These are phyloP conservation scores for Candida gigantensis DNA, from an alignment of 1,139 yeast genomes.

Conservation along the genomic window DNA sequence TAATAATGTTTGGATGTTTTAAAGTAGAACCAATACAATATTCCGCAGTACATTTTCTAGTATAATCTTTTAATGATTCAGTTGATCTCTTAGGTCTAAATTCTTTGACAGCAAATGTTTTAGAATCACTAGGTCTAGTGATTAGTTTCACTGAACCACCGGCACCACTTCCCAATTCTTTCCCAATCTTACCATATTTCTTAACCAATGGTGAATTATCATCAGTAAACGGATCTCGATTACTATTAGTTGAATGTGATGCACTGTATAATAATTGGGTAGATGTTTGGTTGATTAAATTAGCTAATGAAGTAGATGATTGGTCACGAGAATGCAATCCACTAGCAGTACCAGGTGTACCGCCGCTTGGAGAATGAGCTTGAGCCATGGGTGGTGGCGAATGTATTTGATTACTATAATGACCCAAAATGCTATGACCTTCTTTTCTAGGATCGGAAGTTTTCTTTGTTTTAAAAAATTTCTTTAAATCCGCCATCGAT, in stretches of 20 bases:
- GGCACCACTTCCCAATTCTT: constrained; percentile 93
- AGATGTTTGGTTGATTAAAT: constrained; percentile 47
- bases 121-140: constrained; percentile 75
- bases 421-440: constrained; percentile 14
- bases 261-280: constrained; percentile 44
- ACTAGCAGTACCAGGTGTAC: constrained; percentile 12
- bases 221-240: constrained; percentile 47
- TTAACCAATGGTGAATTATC: constrained; percentile 69
- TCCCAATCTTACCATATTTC: constrained; percentile 88
- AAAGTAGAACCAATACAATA: constrained; percentile 95
- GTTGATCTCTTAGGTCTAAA: constrained; percentile 83
- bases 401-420: constrained; percentile 30
- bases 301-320: constrained; percentile 44
- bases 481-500: constrained; percentile 44
- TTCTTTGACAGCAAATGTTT: constrained; percentile 95
- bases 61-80: constrained; percentile 85
- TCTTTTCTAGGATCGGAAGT: constrained; percentile 19
- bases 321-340: constrained; percentile 32
- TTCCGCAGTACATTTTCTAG: constrained; percentile 95
- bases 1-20: constrained; percentile 91
- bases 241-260: constrained; percentile 25
- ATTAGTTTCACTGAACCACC: constrained; percentile 94
- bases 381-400: constrained; percentile 29
- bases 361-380: constrained; percentile 2
- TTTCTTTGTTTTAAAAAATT: constrained; percentile 43